Evolutionary conservation across 2,329 filamentous ascomycete genomes (phyloP), one percentile per base, ranked within the genome.

Genomic region (Ophiocordyceps sinensis): DNA sequence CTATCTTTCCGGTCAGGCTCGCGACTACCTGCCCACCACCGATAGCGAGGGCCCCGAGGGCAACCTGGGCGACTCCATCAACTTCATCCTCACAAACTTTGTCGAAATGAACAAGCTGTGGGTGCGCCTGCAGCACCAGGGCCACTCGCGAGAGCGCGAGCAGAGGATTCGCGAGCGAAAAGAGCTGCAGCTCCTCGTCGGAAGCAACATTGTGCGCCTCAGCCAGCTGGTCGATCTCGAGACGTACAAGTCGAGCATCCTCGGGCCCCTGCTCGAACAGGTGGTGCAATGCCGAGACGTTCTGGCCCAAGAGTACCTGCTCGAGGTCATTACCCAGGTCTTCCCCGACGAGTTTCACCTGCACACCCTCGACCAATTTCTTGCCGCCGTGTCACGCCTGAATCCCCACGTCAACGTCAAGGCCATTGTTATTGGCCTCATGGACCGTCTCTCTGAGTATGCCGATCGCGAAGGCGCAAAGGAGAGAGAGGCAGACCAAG

Each of bases 31-130:
- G 40, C 91, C 91, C 0, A 76, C 75, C 1, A 85, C 85, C 38
- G 80, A 78, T 45, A 77, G 86, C 39, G 89, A 96, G 44, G 91
- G 91, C 0, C 87, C 89, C 2, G 88, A 96, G 60, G 91, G 91
- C 39, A 96, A 95, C 54, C 68, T 96, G 38, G 86, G 94, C 60
- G 91, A 98, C 64, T 95, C 88, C 30, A 94, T 98, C 65, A 95
- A 86, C 67, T 98, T 98, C 58, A 82, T 96, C 42, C 67, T 98
- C 56, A 98, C 91, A 45, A 98, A 98, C 55, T 98, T 98, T 57
- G 91, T 98, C 51, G 91, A 98, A 65, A 98, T 98, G 91, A 98
- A 98, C 67, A 98, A 98, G 72, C 73, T 98, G 29, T 98, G 91
- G 91, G 91, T 98, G 47, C 81, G 91, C 36, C 68, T 96, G 56